phyloP scores from a whole-genome alignment of 2,329 filamentous ascomycete species.

The Fusarium sp. region DNA sequence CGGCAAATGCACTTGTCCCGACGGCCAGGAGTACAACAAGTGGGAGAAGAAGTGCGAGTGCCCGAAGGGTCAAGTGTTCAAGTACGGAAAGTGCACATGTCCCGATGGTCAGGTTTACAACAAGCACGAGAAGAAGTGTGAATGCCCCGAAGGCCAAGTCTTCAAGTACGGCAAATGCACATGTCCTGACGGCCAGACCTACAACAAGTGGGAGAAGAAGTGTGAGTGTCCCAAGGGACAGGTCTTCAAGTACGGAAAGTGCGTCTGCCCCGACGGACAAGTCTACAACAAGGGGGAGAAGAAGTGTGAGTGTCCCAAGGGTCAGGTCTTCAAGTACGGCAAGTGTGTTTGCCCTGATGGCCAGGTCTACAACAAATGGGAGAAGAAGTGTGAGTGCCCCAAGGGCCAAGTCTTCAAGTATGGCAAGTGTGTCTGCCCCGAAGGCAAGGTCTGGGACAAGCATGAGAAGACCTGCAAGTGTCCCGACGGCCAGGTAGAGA shows the following conservation, averaged over 20 bases:
- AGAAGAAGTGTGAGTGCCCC: conserved; percentile 13
- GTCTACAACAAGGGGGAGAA: background rate
- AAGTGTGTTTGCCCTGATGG: conserved; percentile 19
- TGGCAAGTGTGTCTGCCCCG: conserved; percentile 34
- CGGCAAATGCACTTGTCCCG: conserved; percentile 17
- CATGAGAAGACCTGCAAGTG: conserved; percentile 15
- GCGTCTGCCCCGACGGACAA: conserved; percentile 1
- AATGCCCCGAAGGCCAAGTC: conserved; percentile 29
- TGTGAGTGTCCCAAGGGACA: conserved; percentile 12
- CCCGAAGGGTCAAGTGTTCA: conserved; percentile 21
- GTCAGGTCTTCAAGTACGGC: conserved; percentile 12
- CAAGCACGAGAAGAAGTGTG: conserved; percentile 22
- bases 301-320: conserved; percentile 14
- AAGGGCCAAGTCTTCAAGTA: conserved; percentile 22
- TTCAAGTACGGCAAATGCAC: conserved; percentile 6
- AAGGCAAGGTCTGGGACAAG: conserved; percentile 16
- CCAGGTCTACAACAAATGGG: background rate
- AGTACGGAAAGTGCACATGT: conserved; percentile 32
- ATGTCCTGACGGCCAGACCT: conserved; percentile 8
- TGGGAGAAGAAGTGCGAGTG: conserved; percentile 20
- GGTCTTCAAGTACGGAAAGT: background rate
- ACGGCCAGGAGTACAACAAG: conserved; percentile 22
- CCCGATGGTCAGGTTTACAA: conserved; percentile 10
- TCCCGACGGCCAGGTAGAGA: conserved; percentile 13
- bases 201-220: conserved; percentile 2